A percentile compares a stretch with the other conserved stretches of the same genome.
Conservation (phyloP, 768 basidiomycete species). For the Naganishia vishniacii region DNA sequence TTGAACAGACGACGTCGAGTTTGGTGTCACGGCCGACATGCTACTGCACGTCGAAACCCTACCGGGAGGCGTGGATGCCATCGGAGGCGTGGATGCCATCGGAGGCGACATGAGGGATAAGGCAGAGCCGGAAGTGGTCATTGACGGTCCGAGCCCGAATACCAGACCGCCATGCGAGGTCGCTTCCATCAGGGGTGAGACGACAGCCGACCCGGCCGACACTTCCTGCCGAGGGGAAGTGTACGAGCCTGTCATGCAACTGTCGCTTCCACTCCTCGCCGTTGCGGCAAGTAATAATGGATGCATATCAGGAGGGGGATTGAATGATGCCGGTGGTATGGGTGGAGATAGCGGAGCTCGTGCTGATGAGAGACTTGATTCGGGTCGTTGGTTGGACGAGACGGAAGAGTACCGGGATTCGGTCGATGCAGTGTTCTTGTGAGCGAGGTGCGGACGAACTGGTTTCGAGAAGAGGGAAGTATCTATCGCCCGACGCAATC, state of each 20-base stretch:
- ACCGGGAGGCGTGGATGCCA: too few relatives aligned
- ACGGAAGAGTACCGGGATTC: background rate
- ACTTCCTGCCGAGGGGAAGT: background rate
- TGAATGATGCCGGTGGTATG: slow-evolving; percentile 1
- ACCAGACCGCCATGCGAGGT: background rate
- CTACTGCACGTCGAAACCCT: background rate
- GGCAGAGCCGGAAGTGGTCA: background rate
- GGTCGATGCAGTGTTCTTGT: background rate
- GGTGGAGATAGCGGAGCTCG: slow-evolving; percentile 3
- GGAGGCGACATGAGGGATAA: background rate
- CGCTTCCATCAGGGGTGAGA: background rate
- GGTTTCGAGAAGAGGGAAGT: background rate
- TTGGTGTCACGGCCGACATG: background rate
- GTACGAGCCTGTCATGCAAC: background rate
- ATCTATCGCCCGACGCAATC: too few relatives aligned
- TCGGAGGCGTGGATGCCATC: background rate
- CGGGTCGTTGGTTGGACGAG: background rate
- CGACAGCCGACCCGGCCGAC: background rate
- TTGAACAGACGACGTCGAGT: slow-evolving; percentile 1
- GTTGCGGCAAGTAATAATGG: slow-evolving; percentile 4
- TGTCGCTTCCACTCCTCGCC: background rate
- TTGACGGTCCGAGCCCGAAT: background rate
- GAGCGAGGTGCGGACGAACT: background rate
- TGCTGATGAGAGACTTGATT: background rate
- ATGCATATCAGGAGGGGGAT: slow-evolving; percentile 1